phyloP scores from a whole-genome alignment of 805 yeast genomes.

The Pichia gijzeniarum region DNA sequence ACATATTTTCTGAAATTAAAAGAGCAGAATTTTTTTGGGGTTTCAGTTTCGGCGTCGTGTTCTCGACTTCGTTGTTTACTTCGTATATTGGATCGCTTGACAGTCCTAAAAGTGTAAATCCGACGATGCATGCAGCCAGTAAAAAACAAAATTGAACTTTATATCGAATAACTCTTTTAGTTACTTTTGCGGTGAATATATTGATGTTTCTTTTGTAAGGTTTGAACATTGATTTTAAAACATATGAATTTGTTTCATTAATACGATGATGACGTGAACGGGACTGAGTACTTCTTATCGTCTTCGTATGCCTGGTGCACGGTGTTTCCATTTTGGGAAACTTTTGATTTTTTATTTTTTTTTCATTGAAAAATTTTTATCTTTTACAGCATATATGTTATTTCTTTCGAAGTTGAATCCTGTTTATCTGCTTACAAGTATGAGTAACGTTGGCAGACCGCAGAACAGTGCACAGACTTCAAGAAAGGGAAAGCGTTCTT shows the following conservation, averaged over 20 bases:
- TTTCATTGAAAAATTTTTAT: too few species aligned
- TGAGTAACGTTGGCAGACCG: constrained; percentile 44
- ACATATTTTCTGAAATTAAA: neutral
- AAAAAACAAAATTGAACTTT: neutral
- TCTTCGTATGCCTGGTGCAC: constrained; percentile 2
- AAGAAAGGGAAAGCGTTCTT: constrained; percentile 85
- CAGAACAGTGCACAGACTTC: constrained; percentile 61
- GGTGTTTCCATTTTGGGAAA: constrained; percentile 2
- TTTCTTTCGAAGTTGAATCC: neutral
- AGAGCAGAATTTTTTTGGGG: neutral
- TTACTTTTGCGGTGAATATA: neutral
- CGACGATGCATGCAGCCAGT: constrained; percentile 2
- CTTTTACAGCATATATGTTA: neutral
- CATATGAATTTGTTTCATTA: too few species aligned
- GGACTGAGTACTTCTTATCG: too few species aligned
- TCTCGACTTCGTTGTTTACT: neutral
- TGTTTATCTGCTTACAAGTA: neutral
- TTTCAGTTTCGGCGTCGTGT: constrained; percentile 1
- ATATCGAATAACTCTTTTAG: neutral
- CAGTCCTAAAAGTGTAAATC: constrained; percentile 7
- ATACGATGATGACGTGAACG: too few species aligned
- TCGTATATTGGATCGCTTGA: constrained; percentile 1
- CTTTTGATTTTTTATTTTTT: neutral
- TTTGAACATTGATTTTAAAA: neutral
- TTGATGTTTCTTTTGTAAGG: neutral